Evolutionary conservation across 345 rosid genomes (phyloP).

Genomic region (Pugionium dolabratum): DNA sequence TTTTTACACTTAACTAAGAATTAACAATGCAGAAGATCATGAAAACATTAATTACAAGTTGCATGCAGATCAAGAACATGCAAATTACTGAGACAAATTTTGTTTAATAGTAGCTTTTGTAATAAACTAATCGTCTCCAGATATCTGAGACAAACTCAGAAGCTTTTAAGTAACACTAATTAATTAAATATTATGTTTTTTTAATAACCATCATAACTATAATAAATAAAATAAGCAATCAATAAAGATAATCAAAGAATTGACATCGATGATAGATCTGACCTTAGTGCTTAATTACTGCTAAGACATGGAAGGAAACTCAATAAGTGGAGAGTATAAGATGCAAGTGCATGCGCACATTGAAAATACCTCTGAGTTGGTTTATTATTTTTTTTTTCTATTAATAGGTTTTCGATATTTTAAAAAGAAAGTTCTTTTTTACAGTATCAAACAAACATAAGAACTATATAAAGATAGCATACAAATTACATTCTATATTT

Average conservation of each 20-base stretch:
- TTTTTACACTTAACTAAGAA: slow-evolving; percentile 1
- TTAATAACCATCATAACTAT: slow-evolving; percentile 23
- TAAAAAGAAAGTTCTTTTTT: background rate
- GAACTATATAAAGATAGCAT: background rate
- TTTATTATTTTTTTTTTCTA: slow-evolving; percentile 1
- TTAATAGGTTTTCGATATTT: slow-evolving; percentile 7
- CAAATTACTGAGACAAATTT: slow-evolving; percentile 17
- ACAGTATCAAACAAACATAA: slow-evolving; percentile 6
- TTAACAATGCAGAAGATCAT: slow-evolving; percentile 2
- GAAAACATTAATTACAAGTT: slow-evolving; percentile 24
- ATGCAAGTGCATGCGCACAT: slow-evolving; percentile 26
- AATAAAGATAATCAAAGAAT: slow-evolving; percentile 14
- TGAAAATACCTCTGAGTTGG: slow-evolving; percentile 15
- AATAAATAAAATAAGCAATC: background rate
- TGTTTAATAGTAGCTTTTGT: slow-evolving; percentile 23
- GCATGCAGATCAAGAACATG: slow-evolving; percentile 42
- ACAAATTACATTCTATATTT: background rate
- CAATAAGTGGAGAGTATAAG: slow-evolving; percentile 31
- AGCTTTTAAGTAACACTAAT: slow-evolving; percentile 8
- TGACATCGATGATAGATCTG: slow-evolving; percentile 30
- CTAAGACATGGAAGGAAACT: slow-evolving; percentile 13
- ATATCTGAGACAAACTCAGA: slow-evolving; percentile 28
- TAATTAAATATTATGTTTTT: background rate
- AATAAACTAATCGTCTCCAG: slow-evolving; percentile 31
- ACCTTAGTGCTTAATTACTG: slow-evolving; percentile 9